Evolutionary conservation across 257 asterid genomes (phyloP).

Genomic region (Linderniella brevidens): DNA sequence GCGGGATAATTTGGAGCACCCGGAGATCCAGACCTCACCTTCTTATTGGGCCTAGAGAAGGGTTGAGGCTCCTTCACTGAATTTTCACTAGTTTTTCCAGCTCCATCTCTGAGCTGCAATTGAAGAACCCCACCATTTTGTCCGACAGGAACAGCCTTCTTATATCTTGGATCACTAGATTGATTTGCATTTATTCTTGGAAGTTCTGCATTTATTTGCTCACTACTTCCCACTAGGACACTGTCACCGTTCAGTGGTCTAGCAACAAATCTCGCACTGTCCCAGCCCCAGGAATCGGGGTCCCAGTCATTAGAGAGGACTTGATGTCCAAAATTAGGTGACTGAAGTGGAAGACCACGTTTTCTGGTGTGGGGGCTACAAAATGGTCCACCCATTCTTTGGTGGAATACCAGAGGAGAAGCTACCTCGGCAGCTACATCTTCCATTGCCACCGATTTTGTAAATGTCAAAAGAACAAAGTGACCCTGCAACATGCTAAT

Average conservation of each 20-base stretch:
- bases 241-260: slow-evolving; percentile 30
- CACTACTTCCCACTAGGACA: slow-evolving; percentile 12
- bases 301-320: slow-evolving; percentile 38
- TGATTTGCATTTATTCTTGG: slow-evolving; percentile 25
- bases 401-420: slow-evolving; percentile 37
- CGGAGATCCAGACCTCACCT: slow-evolving; percentile 70
- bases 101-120: slow-evolving; percentile 30
- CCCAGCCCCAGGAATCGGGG: slow-evolving; percentile 69
- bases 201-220: slow-evolving; percentile 45
- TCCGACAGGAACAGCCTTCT: slow-evolving; percentile 9
- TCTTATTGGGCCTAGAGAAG: slow-evolving; percentile 39
- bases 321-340: slow-evolving; percentile 18
- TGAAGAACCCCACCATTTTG: slow-evolving; percentile 20
- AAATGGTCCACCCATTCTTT: slow-evolving; percentile 24
- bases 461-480: too few species aligned
- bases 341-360: slow-evolving; percentile 34
- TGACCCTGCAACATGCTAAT: too few species aligned
- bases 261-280: slow-evolving; percentile 51
- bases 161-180: slow-evolving; percentile 13
- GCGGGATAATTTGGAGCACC: slow-evolving; percentile 36
- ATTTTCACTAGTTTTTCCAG: slow-evolving; percentile 12
- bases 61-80: slow-evolving; percentile 26
- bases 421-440: slow-evolving; percentile 45
- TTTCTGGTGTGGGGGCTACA: slow-evolving; percentile 30
- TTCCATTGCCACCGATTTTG: slow-evolving; percentile 23